phyloP scores from a whole-genome alignment of 2,329 filamentous ascomycete genomes.

The Penicillium sp. region DNA sequence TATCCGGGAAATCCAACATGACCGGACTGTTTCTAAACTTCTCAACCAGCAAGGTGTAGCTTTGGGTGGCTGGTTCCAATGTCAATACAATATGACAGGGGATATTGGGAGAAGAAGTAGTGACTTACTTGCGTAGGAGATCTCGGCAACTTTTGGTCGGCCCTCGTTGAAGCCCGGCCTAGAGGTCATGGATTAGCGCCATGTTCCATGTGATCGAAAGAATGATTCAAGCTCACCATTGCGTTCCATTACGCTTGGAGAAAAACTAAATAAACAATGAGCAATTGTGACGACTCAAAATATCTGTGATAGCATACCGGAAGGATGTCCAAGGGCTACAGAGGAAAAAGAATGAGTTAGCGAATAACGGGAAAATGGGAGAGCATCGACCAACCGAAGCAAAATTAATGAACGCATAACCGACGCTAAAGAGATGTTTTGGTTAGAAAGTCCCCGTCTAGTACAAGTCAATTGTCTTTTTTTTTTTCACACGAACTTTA shows the following conservation, averaged over 20 bases:
- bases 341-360: constrained; percentile 36
- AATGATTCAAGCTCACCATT: constrained; percentile 50
- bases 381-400: constrained; percentile 60
- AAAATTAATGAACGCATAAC: constrained; percentile 98
- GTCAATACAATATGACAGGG: neutral
- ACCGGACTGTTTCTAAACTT: constrained; percentile 97
- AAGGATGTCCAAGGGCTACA: constrained; percentile 69
- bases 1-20: constrained; percentile 80
- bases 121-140: constrained; percentile 88
- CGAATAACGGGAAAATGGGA: neutral
- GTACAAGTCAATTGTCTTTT: neutral
- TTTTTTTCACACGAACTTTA: constrained; percentile 63
- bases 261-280: constrained; percentile 60
- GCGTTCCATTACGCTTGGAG: constrained; percentile 65
- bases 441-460: neutral
- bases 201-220: neutral
- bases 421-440: constrained; percentile 61
- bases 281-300: neutral
- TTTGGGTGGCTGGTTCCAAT: constrained; percentile 71
- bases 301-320: constrained; percentile 51
- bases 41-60: constrained; percentile 83
- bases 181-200: constrained; percentile 32
- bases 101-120: neutral
- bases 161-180: constrained; percentile 73
- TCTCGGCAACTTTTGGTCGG: constrained; percentile 74